phyloP scores from a whole-genome alignment of 257 asterid species.

The Apocynum venetum region DNA sequence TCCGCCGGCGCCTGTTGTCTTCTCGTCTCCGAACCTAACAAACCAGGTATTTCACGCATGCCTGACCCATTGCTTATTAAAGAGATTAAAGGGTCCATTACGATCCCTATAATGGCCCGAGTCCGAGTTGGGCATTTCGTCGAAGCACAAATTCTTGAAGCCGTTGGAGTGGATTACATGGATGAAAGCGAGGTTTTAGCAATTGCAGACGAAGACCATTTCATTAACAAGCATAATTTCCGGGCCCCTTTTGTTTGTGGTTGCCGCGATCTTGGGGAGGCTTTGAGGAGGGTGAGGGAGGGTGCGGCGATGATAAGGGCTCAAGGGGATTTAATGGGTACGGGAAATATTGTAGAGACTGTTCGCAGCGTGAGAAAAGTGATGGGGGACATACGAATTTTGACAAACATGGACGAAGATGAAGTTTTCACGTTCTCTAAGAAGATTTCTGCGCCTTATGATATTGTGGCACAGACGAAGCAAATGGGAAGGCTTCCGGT shows the following conservation, averaged over 20 bases:
- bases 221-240: conserved; percentile 74
- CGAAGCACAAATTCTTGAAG: conserved; percentile 79
- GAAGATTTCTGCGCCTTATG: conserved; percentile 65
- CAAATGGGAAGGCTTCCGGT: conserved; percentile 90
- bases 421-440: conserved; percentile 74
- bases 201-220: conserved; percentile 62
- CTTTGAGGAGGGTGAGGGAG: conserved; percentile 69
- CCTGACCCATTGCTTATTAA: conserved; percentile 70
- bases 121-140: conserved; percentile 82
- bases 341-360: conserved; percentile 50
- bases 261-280: conserved; percentile 79
- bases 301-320: conserved; percentile 82
- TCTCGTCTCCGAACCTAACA: conserved; percentile 45
- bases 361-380: conserved; percentile 67
- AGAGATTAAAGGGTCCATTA: conserved; percentile 57
- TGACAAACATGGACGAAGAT: conserved; percentile 83
- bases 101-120: conserved; percentile 70
- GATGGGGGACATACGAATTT: conserved; percentile 61
- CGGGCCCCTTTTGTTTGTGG: conserved; percentile 67
- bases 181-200: conserved; percentile 71
- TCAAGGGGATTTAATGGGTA: conserved; percentile 55
- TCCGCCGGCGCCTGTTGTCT: conserved; percentile 83
- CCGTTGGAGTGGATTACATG: conserved; percentile 67
- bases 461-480: conserved; percentile 72
- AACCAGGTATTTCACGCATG: conserved; percentile 70